Evolutionary conservation across 495 filamentous ascomycete species (phyloP).

Genomic region (Cudoniella acicularis): DNA sequence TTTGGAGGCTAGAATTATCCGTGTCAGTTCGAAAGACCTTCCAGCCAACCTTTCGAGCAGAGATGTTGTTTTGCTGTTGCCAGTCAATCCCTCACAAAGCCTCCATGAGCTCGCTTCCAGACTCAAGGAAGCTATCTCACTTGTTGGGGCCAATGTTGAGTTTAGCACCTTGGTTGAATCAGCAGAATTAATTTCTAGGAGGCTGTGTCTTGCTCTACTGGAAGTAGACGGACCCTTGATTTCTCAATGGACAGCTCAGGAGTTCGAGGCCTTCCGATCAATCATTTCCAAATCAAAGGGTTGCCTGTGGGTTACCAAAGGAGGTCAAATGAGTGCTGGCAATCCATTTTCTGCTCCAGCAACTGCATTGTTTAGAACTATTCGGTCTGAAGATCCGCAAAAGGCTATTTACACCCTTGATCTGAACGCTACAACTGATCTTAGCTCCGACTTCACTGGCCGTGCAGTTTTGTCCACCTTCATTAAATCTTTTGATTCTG

Average conservation of each 20-base stretch:
- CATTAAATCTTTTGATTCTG: slow-evolving; percentile 1
- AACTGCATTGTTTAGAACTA: slow-evolving; percentile 1
- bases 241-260: background rate
- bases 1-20: background rate
- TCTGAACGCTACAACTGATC: background rate
- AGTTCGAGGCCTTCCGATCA: slow-evolving; percentile 7
- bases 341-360: background rate
- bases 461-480: slow-evolving; percentile 1
- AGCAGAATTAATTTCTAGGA: background rate
- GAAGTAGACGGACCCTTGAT: slow-evolving; percentile 8
- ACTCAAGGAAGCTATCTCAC: background rate
- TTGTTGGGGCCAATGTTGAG: background rate
- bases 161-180: background rate
- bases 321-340: background rate
- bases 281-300: slow-evolving; percentile 6
- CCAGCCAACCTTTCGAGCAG: no score
- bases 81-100: background rate
- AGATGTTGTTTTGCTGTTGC: slow-evolving; percentile 3
- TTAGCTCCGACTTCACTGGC: slow-evolving; percentile 1
- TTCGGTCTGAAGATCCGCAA: slow-evolving; percentile 15
- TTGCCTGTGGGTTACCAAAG: slow-evolving; percentile 14
- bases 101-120: background rate
- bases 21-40: background rate
- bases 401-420: slow-evolving; percentile 11
- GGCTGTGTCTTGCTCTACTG: slow-evolving; percentile 5